Base-by-base conservation (phyloP, 73 alveolate species). In the Paramecium caudatum region DNA sequence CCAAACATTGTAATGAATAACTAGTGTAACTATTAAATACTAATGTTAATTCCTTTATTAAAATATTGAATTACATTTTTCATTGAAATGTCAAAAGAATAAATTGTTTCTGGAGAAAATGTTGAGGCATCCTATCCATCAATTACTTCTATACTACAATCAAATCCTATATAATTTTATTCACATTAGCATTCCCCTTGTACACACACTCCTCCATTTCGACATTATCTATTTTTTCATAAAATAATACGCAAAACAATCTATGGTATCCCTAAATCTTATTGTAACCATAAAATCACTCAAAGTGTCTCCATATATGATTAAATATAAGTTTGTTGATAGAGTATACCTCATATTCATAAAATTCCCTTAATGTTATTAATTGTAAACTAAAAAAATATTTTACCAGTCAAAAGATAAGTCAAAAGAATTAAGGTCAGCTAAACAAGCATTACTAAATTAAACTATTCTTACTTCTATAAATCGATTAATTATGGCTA, bases 281-380 rank as follows among this genome's bases (percentile, higher is more conserved):
- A n/a, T n/a, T n/a, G n/a, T n/a, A n/a, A n/a, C n/a, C n/a, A n/a
- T n/a, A n/a, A n/a, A n/a, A n/a, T n/a, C n/a, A n/a, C n/a, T n/a
- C n/a, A n/a, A n/a, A n/a, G n/a, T n/a, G n/a, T n/a, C n/a, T n/a
- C n/a, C n/a, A n/a, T n/a, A n/a, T n/a, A n/a, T n/a, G n/a, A n/a
- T n/a, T n/a, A n/a, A n/a, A n/a, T n/a, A n/a, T n/a, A n/a, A n/a
- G n/a, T n/a, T n/a, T n/a, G n/a, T n/a, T n/a, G n/a, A n/a, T n/a
- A n/a, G n/a, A n/a, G n/a, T n/a, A n/a, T n/a, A n/a, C n/a, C n/a
- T 23, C 1, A 55, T 55, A 55, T 55, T 55, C 80, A 55, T 55
- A 55, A 23, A 55, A 10, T 10, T 55, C 15, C 30, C n/a, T 4
- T 55, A 3, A 10, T 55, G 2, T 3, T 55, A 9, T 0, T 23